Evolutionary conservation across 106 monocot genomes (phyloP), one percentile per base, ranked within the genome.

Genomic region (Dendrobium nobile): DNA sequence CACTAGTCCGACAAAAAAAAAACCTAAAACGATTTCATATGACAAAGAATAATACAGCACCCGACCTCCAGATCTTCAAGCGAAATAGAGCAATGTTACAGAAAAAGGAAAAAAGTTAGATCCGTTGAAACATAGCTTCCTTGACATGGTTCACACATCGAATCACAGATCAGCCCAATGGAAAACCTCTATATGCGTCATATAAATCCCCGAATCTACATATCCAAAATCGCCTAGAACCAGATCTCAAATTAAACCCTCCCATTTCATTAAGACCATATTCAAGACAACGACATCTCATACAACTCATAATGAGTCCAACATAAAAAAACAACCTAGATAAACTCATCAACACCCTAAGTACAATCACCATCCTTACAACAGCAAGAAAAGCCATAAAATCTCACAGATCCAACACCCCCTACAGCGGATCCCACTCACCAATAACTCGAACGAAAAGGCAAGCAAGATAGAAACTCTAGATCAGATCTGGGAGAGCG

Each of bases 171-270:
- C 37, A 9, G 13, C 9, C 33, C 15, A 33, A 70, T 20, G 58
- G n/a, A 41, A 27, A 79, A 26, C 28, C 22, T 7, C 42, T 42
- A 20, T 42, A 73, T 4, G 18, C 41, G 7, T 44, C 15, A 79
- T 79, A 27, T 64, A 37, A 59, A 64, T 7, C 56, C 58, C 31
- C 33, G 20, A 64, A 45, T 16, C 42, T 33, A 80, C 4, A 28
- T 41, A 79, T 79, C 79, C 64, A 70, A 41, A 40, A 40, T 58
- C 65, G 22, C 44, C 44, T 41, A 64, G n/a, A 26, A 79, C 48
- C 17, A 72, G 72, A 80, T 72, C 48, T 45, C 47, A 10, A 24
- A 1, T 20, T 27, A 28, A 11, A 78, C 27, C 22, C 42, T 17
- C 42, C 42, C 45, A 77, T 44, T 80, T 16, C 43, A 6, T 44